Evolutionary conservation across 192 early-diverging fungal genomes (phyloP).

Genomic region (Coemansia sp.): DNA sequence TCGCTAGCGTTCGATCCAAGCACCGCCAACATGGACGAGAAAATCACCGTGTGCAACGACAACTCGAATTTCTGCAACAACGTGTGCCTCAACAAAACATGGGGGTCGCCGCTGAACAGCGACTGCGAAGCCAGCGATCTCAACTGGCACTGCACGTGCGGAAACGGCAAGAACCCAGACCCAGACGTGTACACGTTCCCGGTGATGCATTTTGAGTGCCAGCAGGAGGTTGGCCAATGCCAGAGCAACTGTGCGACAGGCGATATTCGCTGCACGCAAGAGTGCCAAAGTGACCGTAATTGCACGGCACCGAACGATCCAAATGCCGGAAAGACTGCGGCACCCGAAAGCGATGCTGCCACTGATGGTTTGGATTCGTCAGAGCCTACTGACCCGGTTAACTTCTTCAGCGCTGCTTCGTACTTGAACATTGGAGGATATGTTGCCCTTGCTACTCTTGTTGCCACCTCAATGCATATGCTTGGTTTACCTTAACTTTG

Average conservation of each 20-base stretch:
- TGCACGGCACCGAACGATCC: slow-evolving; percentile 57
- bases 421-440: slow-evolving; percentile 39
- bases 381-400: slow-evolving; percentile 37
- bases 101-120: slow-evolving; percentile 49
- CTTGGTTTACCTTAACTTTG: slow-evolving; percentile 26
- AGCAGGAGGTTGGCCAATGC: slow-evolving; percentile 51
- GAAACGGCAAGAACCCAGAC: slow-evolving; percentile 56
- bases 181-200: slow-evolving; percentile 55
- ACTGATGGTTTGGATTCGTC: slow-evolving; percentile 40
- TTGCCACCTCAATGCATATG: slow-evolving; percentile 43
- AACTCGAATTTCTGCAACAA: slow-evolving; percentile 57
- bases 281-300: slow-evolving; percentile 54
- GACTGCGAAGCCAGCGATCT: slow-evolving; percentile 48
- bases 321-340: slow-evolving; percentile 41
- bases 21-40: slow-evolving; percentile 41
- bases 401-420: slow-evolving; percentile 49
- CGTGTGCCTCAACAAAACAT: slow-evolving; percentile 56
- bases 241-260: slow-evolving; percentile 55
- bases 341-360: slow-evolving; percentile 31
- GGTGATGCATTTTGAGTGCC: slow-evolving; percentile 55
- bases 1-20: slow-evolving; percentile 39
- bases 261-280: slow-evolving; percentile 55
- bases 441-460: slow-evolving; percentile 32
- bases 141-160: slow-evolving; percentile 53
- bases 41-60: slow-evolving; percentile 54